Evolutionary conservation across 78 protist genomes (phyloP), one percentile per base, ranked within the genome.

Genomic region (Paratrimastix pyriformis): DNA sequence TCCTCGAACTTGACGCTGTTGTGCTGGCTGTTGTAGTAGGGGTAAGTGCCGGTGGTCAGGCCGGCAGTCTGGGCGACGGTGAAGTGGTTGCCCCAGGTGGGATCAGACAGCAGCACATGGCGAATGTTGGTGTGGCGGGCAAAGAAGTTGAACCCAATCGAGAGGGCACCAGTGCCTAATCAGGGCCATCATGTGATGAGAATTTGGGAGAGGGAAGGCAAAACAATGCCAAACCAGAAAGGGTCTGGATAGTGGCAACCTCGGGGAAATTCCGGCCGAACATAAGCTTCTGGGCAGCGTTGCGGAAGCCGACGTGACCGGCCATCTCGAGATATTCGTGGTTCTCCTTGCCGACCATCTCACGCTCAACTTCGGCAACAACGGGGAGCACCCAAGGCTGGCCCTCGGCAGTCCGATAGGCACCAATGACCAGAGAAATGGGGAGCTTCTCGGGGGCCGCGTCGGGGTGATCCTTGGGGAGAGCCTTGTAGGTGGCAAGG

Each of bases 81-180:
- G 29, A 11, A 30, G 35, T 75, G 85, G 70, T 74, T 75, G 65
- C 80, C 96, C 99, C 99, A 97, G 8, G 98, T 94, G 66, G 98
- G 99, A 69, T 86, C 57, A 45, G 98, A 84, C 15, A 88, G 45
- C 86, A 87, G 90, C 35, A 92, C 77, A 30, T 62, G 76, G 26
- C 79, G 68, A 8, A 62, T 64, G 18, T 69, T 62, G 40, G 29
- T 45, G n/a, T 45, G 64, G 24, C 69, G 48, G 4, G 46, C 48
- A 40, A 90, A 45, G 60, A 96, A 92, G 21, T 78, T 87, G 6
- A 79, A 85, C 29, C 76, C 91, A 6, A 92, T n/a, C 58, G 94
- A 83, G 29, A 92, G 80, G 0, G 96, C 87, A 55, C 99, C 99
- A 8, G 97, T 95, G 69, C 99, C n/a, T n/a, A n/a, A n/a, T n/a